Percentiles rank a stretch among this genome's conserved stretches.
Conservation (phyloP, 1,284 basidiomycete species). For the Cystobasidium slooffiae region DNA sequence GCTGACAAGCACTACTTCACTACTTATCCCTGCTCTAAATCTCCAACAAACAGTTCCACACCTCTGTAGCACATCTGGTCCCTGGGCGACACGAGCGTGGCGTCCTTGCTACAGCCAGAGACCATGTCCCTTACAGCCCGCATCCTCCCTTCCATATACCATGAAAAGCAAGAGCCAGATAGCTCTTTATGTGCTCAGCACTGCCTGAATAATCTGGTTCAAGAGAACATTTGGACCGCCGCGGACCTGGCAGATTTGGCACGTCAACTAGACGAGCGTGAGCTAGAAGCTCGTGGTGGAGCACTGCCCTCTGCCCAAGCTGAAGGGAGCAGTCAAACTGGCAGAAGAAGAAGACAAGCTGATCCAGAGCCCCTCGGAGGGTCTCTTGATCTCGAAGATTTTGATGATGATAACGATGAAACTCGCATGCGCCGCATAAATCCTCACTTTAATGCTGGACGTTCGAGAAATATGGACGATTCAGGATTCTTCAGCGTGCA, state of each 20-base stretch:
- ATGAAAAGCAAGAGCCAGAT: slow-evolving; percentile 58
- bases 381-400: slow-evolving; percentile 50
- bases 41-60: too few species aligned
- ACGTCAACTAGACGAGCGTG: slow-evolving; percentile 64
- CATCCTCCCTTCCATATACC: slow-evolving; percentile 49
- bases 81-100: too few species aligned
- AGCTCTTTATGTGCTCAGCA: slow-evolving; percentile 58
- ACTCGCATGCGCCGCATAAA: slow-evolving; percentile 60
- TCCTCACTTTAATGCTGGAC: slow-evolving; percentile 3
- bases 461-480: slow-evolving; percentile 45
- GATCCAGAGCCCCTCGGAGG: slow-evolving; percentile 51
- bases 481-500: slow-evolving; percentile 42
- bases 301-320: slow-evolving; percentile 47
- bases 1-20: too few species aligned
- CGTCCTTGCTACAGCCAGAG: too few species aligned
- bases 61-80: too few species aligned
- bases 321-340: slow-evolving; percentile 58
- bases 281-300: slow-evolving; percentile 47
- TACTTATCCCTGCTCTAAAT: too few species aligned
- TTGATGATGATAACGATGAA: slow-evolving; percentile 84
- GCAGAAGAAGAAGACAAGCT: slow-evolving; percentile 54
- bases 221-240: slow-evolving; percentile 67
- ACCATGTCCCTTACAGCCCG: slow-evolving; percentile 33
- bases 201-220: slow-evolving; percentile 61
- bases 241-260: slow-evolving; percentile 85